These are phyloP conservation scores for Populus davidiana DNA, from an alignment of 345 rosid species.

Conservation along the genomic window DNA sequence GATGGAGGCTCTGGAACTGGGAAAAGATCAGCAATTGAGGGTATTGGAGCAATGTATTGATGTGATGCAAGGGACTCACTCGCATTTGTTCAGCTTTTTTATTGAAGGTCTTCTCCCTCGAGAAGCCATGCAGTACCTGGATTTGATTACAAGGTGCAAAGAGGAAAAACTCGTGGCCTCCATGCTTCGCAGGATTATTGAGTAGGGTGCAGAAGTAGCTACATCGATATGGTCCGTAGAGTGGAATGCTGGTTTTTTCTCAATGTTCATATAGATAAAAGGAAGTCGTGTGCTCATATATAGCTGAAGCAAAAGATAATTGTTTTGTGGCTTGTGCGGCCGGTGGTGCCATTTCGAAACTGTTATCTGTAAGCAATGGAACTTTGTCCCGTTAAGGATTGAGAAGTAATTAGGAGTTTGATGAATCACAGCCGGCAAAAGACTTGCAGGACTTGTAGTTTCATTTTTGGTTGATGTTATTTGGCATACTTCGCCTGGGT, in stretches of 20 bases:
- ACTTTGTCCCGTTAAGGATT: not conserved
- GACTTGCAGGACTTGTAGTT: too few species aligned
- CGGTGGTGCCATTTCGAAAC: not conserved
- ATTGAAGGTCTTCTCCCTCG: conserved; percentile 55
- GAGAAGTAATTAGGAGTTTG: not conserved
- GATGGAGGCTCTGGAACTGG: conserved; percentile 60
- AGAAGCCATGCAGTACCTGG: conserved; percentile 65
- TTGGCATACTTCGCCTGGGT: too few species aligned
- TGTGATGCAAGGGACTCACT: conserved; percentile 57
- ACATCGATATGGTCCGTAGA: too few species aligned
- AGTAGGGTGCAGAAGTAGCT: not conserved
- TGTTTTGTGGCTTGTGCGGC: not conserved
- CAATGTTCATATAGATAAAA: not conserved
- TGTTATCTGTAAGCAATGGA: not conserved
- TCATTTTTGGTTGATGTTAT: too few species aligned
- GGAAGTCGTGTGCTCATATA: not conserved
- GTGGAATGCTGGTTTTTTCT: not conserved
- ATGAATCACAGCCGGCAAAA: too few species aligned
- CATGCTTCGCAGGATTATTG: conserved; percentile 11
- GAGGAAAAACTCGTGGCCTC: conserved; percentile 21
- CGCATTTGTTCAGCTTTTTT: conserved; percentile 45
- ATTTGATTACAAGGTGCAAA: conserved; percentile 42
- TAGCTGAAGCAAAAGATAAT: not conserved
- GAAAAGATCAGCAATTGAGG: conserved; percentile 45
- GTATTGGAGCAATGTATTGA: conserved; percentile 46